Conservation (phyloP, 176 grass and related monocot genomes). For the Carex kokanica region DNA sequence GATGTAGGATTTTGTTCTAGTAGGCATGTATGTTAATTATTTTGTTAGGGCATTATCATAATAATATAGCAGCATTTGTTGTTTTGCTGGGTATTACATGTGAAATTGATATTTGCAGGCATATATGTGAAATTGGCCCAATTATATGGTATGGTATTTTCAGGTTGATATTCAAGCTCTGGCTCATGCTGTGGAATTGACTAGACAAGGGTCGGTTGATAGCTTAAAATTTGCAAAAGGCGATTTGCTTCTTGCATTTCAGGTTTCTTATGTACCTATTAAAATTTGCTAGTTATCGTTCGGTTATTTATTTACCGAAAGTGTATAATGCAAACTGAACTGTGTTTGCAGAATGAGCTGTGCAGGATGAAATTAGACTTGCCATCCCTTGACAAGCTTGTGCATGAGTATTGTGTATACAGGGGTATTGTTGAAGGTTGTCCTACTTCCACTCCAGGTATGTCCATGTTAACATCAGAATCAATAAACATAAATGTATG, state of each 20-base stretch:
- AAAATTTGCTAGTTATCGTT: neutral
- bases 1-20: neutral
- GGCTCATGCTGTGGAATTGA: slow-evolving; percentile 92
- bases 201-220: slow-evolving; percentile 91
- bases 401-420: slow-evolving; percentile 95
- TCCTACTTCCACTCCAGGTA: slow-evolving; percentile 58
- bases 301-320: neutral
- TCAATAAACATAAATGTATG: slow-evolving; percentile 6
- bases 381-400: slow-evolving; percentile 86
- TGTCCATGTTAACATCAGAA: neutral
- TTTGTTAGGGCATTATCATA: slow-evolving; percentile 20
- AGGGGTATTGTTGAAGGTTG: slow-evolving; percentile 76
- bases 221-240: slow-evolving; percentile 99
- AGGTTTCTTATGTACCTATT: slow-evolving; percentile 41
- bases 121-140: neutral
- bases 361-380: slow-evolving; percentile 95
- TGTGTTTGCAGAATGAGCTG: slow-evolving; percentile 71
- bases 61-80: neutral
- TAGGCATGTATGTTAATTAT: neutral
- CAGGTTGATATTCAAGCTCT: slow-evolving; percentile 99
- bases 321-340: neutral
- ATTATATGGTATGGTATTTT: slow-evolving; percentile 31
- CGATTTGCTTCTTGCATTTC: slow-evolving; percentile 89
- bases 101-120: slow-evolving; percentile 3
- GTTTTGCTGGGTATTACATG: slow-evolving; percentile 12